Base-by-base conservation (phyloP, 1,284 basidiomycete species). In the Apiotrichum brassicae region DNA sequence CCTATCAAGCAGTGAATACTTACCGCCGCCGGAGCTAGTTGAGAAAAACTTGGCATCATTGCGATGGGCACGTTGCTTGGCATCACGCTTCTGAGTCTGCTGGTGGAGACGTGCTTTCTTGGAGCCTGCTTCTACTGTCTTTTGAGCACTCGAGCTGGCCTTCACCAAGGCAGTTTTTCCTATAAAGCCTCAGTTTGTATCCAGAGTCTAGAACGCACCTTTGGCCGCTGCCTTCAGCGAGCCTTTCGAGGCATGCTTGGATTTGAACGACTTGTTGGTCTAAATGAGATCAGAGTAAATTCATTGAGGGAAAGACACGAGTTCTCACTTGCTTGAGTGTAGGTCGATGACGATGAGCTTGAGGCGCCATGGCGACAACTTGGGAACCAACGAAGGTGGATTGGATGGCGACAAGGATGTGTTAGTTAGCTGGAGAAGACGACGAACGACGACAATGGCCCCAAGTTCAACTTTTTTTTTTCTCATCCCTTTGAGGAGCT, bases 241-340 rank as follows among this genome's bases (percentile, higher is more conserved):
- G 8, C 59, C 82, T 72, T 94, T 93, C 5, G 86, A 81, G 0
- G 89, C 81, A 77, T 95, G 89, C 65, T 83, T 86, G 1, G 86
- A 88, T 70, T 93, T 93, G 79, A 87, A 94, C 1, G 79, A 58
- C 69, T 95, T 95, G 72, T 95, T 94, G 18, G 14, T 35, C n/a
- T 6, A 13, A 23, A 23, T 25, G 22, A 39, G n/a, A n/a, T n/a
- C n/a, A n/a, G n/a, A n/a, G n/a, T n/a, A n/a, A n/a, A n/a, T n/a
- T n/a, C n/a, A n/a, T 1, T 8, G 23, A 9, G 24, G 7, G 22
- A 23, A 8, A 2, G 16, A 18, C n/a, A n/a, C n/a, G n/a, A n/a
- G 18, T 13, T 35, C 35, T 12, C 49, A 85, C 86, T 79, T 93
- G 89, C 73, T 92, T 94, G 54, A 90, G 80, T 7, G 87, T 85